A percentile compares a stretch with the other conserved stretches of the same genome.
phyloP scores from a whole-genome alignment of 257 asterid genomes.

The Fraxinus americana region DNA sequence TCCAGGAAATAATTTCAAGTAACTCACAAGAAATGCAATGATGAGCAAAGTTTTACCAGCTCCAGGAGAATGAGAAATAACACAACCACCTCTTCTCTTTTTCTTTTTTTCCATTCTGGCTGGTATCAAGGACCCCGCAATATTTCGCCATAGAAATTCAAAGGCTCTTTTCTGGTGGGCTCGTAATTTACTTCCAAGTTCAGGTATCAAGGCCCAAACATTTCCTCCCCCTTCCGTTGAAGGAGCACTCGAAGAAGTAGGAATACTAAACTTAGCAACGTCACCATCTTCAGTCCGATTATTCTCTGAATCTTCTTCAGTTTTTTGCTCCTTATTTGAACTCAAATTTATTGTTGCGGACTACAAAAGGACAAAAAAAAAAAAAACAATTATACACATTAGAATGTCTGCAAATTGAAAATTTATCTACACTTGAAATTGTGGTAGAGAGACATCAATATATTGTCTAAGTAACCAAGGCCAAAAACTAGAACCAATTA shows the following conservation, averaged over 20 bases:
- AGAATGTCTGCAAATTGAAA: slow-evolving; percentile 10
- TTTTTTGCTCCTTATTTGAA: slow-evolving; percentile 59
- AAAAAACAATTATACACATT: background rate
- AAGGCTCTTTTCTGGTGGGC: slow-evolving; percentile 82
- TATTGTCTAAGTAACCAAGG: background rate
- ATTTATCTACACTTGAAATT: background rate
- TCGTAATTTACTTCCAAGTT: slow-evolving; percentile 63
- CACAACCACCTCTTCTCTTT: slow-evolving; percentile 88
- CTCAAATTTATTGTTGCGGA: slow-evolving; percentile 34
- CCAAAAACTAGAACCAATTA: background rate
- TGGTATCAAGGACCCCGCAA: slow-evolving; percentile 85
- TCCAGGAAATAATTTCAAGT: slow-evolving; percentile 86
- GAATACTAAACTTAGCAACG: slow-evolving; percentile 51
- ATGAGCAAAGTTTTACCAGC: slow-evolving; percentile 95
- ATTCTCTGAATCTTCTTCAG: slow-evolving; percentile 50
- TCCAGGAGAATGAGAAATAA: slow-evolving; percentile 94
- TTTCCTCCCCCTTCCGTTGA: slow-evolving; percentile 57
- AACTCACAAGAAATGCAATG: slow-evolving; percentile 89
- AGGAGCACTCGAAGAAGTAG: slow-evolving; percentile 51
- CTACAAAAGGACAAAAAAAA: slow-evolving; percentile 33
- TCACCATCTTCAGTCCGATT: slow-evolving; percentile 42
- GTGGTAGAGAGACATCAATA: background rate
- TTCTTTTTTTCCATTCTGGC: slow-evolving; percentile 65
- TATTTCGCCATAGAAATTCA: slow-evolving; percentile 91
- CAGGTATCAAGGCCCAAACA: slow-evolving; percentile 94